Base-by-base conservation (phyloP, 1,284 basidiomycete genomes). In the Melampsora larici-populina region DNA sequence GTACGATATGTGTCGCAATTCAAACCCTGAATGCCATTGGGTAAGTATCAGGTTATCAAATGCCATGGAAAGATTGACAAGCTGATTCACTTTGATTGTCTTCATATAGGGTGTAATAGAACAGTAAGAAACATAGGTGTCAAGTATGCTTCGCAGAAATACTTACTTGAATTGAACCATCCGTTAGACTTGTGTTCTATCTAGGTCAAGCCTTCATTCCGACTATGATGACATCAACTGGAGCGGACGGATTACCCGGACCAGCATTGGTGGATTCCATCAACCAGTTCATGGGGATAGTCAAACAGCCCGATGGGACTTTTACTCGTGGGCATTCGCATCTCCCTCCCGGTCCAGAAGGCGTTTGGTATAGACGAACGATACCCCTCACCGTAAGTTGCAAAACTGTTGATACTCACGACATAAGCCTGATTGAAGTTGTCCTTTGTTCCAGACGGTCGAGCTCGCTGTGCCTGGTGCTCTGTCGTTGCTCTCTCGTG, bases 11-110 rank as follows among this genome's bases (percentile, higher is more conserved):
- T 58, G 55, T n/a, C 55, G 55, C 55, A 58, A 58, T 29, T 18
- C 55, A 58, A 58, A 58, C n/a, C 55, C 55, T 6, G 7, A 58
- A n/a, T 58, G 55, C 15, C 55, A 58, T 58, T 58, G 55, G 55
- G 55, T 58, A 29, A 58, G 40, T 13, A 58, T n/a, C 7, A n/a
- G 8, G 8, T 29, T n/a, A 8, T 29, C 1, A 24, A n/a, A 58
- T n/a, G 21, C 13, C 7, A 15, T 24, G 1, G 18, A 29, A n/a
- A n/a, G 1, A n/a, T 58, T 29, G 55, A 58, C 55, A 11, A 58
- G n/a, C 18, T n/a, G 18, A 43, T 1, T 13, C 2, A 7, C 5
- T 58, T n/a, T 58, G 55, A 58, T 5, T n/a, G n/a, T 2, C 5
- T 58, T 58, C n/a, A n/a, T 58, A 8, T n/a, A 58, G 55, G 55